These are phyloP conservation scores for Fusarium sp. DNA, from an alignment of 2,329 filamentous ascomycete genomes.

Conservation along the genomic window DNA sequence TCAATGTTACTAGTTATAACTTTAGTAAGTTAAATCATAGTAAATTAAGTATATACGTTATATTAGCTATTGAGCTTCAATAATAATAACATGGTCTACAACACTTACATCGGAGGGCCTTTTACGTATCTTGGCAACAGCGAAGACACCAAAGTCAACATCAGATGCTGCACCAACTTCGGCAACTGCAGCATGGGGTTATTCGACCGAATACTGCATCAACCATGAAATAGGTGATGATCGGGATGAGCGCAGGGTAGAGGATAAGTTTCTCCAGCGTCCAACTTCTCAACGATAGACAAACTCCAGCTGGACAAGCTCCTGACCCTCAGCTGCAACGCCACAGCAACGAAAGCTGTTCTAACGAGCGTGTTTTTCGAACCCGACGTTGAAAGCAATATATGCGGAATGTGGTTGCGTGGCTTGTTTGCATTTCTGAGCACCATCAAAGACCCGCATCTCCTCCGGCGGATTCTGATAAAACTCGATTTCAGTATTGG, in stretches of 20 bases:
- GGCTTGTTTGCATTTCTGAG: neutral
- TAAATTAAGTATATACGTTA: too few species aligned
- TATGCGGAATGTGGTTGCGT: neutral
- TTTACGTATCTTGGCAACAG: too few species aligned
- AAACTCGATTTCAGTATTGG: rapidly evolving
- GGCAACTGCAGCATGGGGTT: too few species aligned
- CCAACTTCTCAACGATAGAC: rapidly evolving
- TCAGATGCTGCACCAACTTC: too few species aligned
- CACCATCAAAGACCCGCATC: rapidly evolving
- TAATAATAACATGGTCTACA: too few species aligned
- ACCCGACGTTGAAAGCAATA: neutral
- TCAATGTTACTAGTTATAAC: too few species aligned
- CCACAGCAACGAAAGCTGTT: neutral
- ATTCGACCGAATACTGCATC: too few species aligned
- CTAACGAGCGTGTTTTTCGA: neutral
- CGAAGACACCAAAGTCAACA: too few species aligned
- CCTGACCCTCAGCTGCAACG: neutral
- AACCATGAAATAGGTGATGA: too few species aligned
- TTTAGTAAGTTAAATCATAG: too few species aligned
- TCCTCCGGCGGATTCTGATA: rapidly evolving
- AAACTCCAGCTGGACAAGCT: neutral
- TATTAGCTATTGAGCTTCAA: too few species aligned
- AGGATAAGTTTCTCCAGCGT: rapidly evolving
- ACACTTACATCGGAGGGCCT: too few species aligned
- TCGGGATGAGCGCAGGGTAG: rapidly evolving